These are phyloP conservation scores for Trametes hirsuta DNA, from an alignment of 1,284 basidiomycete genomes.

Conservation along the genomic window DNA sequence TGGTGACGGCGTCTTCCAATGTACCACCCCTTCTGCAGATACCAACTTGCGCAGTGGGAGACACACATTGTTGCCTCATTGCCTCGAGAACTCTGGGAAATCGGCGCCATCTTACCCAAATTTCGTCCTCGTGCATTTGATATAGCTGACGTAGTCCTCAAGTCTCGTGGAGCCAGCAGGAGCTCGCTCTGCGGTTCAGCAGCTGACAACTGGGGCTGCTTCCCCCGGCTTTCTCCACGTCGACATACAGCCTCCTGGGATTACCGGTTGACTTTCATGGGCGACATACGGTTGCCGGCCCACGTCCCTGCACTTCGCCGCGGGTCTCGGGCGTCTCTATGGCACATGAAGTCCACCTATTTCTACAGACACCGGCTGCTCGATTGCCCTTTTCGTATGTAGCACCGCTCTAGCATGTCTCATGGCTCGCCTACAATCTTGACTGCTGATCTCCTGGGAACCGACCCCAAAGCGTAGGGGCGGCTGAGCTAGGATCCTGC, in stretches of 20 bases:
- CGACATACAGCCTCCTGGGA: background rate
- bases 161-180: background rate
- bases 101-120: background rate
- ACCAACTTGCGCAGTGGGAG: background rate
- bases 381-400: constrained; percentile 11
- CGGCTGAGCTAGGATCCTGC: background rate
- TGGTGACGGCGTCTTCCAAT: background rate
- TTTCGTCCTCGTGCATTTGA: background rate
- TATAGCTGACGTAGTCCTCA: constrained; percentile 3
- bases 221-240: background rate
- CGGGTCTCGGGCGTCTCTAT: background rate
- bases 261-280: background rate
- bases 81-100: too few relatives aligned
- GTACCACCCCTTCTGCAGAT: background rate
- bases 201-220: background rate
- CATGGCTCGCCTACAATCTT: constrained; percentile 3
- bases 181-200: background rate
- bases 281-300: constrained; percentile 1
- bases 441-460: constrained; percentile 14
- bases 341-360: background rate
- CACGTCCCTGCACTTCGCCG: background rate
- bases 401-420: constrained; percentile 10
- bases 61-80: background rate
- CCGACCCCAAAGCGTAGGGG: too few relatives aligned
- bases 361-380: background rate